phyloP scores from a whole-genome alignment of 1,284 basidiomycete species.

The Ganoderma resinaceum region DNA sequence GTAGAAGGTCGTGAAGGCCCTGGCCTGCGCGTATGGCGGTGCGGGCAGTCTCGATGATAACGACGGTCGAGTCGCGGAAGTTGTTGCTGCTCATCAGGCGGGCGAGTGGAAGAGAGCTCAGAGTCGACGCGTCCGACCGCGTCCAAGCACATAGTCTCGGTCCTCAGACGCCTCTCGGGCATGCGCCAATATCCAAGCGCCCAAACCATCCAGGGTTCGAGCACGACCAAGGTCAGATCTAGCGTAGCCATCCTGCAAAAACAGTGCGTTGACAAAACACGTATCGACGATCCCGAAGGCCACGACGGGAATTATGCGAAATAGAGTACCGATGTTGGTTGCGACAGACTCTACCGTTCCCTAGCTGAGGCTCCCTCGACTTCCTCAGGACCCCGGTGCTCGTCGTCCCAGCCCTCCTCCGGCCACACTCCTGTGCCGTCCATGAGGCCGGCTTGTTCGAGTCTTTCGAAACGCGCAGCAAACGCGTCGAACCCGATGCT shows the following conservation, averaged over 20 bases:
- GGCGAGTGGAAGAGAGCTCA: conserved; percentile 3
- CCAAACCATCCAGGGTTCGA: conserved; percentile 8
- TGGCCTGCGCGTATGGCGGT: conserved; percentile 78
- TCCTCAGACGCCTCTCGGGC: no score
- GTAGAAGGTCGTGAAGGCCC: conserved; percentile 84
- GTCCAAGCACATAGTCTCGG: not conserved
- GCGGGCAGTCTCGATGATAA: conserved; percentile 82
- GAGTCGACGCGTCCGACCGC: conserved; percentile 7
- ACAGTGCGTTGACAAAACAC: conserved; percentile 16
- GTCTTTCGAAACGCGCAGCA: conserved; percentile 25
- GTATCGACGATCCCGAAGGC: conserved; percentile 19
- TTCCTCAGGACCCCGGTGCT: not conserved
- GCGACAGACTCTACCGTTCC: not conserved
- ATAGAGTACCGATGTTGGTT: not conserved
- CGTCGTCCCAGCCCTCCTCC: conserved; percentile 12
- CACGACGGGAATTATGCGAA: conserved; percentile 1
- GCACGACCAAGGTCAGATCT: not conserved
- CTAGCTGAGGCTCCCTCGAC: not conserved
- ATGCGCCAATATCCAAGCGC: no score
- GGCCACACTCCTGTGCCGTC: conserved; percentile 35
- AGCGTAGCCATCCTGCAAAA: not conserved
- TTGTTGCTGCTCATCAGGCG: conserved; percentile 48
- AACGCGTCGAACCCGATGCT: conserved; percentile 34
- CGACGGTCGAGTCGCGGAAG: conserved; percentile 83
- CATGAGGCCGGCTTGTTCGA: conserved; percentile 32